phyloP scores from a whole-genome alignment of 306 rosid species.

The Spatholobus suberectus region DNA sequence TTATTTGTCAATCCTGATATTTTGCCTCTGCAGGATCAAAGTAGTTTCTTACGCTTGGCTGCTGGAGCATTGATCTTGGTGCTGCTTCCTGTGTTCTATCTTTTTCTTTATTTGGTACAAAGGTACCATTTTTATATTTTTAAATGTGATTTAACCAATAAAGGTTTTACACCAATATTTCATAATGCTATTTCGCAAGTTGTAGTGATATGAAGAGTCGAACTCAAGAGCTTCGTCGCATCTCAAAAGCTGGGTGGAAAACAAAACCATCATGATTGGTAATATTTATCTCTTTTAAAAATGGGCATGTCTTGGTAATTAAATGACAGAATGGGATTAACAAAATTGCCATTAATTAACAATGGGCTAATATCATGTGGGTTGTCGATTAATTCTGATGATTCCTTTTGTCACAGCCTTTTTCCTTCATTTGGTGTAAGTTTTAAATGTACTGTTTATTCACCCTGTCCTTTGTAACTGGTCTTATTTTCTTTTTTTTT shows the following conservation, averaged over 20 bases:
- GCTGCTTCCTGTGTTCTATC: constrained; percentile 92
- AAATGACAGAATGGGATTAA: constrained; percentile 6
- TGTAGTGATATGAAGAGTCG: constrained; percentile 73
- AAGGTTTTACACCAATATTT: constrained; percentile 26
- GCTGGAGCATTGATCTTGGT: constrained; percentile 77
- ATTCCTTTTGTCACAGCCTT: neutral
- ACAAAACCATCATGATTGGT: constrained; percentile 69
- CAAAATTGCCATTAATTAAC: neutral
- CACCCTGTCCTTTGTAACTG: neutral
- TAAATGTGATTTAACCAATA: constrained; percentile 5
- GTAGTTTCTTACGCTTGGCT: constrained; percentile 75
- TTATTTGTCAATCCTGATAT: constrained; percentile 22
- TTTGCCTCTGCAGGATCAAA: constrained; percentile 63
- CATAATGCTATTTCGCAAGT: constrained; percentile 32
- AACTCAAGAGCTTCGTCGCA: constrained; percentile 82
- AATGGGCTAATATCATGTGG: neutral
- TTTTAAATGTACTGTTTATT: neutral
- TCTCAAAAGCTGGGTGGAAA: constrained; percentile 67
- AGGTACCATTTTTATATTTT: constrained; percentile 58
- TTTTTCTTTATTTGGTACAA: constrained; percentile 77
- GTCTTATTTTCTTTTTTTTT: constrained; percentile 20
- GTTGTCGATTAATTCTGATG: constrained; percentile 6
- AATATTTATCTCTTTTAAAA: constrained; percentile 36
- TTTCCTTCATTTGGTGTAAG: constrained; percentile 1
- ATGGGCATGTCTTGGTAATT: constrained; percentile 1